phyloP scores from a whole-genome alignment of 139 green algal species.

The Eudorina sp. region DNA sequence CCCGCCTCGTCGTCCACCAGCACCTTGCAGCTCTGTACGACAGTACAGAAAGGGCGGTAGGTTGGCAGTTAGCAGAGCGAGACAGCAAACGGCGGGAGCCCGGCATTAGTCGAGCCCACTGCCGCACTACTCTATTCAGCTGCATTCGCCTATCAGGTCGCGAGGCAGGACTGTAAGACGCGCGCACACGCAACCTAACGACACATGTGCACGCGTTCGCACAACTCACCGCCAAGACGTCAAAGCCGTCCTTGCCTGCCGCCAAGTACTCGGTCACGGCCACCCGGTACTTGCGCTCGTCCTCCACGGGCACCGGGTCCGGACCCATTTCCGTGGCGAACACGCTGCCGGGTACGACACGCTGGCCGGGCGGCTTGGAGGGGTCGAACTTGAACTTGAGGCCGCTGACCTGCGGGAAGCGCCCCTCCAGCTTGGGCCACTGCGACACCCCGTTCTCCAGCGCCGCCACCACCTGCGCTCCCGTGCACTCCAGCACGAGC shows the following conservation, averaged over 20 bases:
- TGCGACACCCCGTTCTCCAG: slow-evolving; percentile 81
- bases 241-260: slow-evolving; percentile 83
- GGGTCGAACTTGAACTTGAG: slow-evolving; percentile 78
- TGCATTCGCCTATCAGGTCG: too few species aligned
- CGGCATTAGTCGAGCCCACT: too few species aligned
- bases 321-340: slow-evolving; percentile 40
- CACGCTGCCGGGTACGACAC: slow-evolving; percentile 69
- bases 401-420: slow-evolving; percentile 76
- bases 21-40: slow-evolving; percentile 47
- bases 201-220: too few species aligned
- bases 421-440: slow-evolving; percentile 78
- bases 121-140: too few species aligned
- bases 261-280: slow-evolving; percentile 81
- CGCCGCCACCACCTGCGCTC: slow-evolving; percentile 66
- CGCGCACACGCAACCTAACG: too few species aligned
- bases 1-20: slow-evolving; percentile 48
- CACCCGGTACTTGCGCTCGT: slow-evolving; percentile 64
- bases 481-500: slow-evolving; percentile 39
- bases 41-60: too few species aligned
- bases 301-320: slow-evolving; percentile 57
- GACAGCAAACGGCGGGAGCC: too few species aligned
- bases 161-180: too few species aligned
- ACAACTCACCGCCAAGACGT: slow-evolving; percentile 65
- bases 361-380: slow-evolving; percentile 47
- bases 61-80: too few species aligned